A percentile compares a stretch with the other conserved stretches of the same genome.
These are phyloP conservation scores for Inonotus obliquus DNA, from an alignment of 1,284 basidiomycete species.

Conservation along the genomic window DNA sequence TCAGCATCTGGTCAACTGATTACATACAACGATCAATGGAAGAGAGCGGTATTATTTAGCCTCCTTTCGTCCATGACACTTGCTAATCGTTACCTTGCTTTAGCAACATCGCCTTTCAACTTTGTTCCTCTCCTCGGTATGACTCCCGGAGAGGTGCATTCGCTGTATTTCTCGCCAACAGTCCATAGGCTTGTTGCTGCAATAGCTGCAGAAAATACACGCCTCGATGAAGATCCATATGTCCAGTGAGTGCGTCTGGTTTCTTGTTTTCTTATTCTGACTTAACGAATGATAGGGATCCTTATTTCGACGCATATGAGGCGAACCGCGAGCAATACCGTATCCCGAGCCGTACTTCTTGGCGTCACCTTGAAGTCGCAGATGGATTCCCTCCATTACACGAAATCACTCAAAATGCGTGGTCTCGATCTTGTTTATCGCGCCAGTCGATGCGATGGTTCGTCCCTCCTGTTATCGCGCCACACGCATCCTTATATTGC, in stretches of 20 bases:
- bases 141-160: constrained; percentile 60
- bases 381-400: constrained; percentile 51
- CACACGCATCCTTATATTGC: constrained; percentile 72
- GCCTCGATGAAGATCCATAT: constrained; percentile 41
- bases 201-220: constrained; percentile 40
- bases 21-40: constrained; percentile 74
- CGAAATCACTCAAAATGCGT: constrained; percentile 58
- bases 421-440: constrained; percentile 77
- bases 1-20: constrained; percentile 90
- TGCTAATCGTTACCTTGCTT: neutral
- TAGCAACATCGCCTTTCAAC: constrained; percentile 57
- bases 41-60: constrained; percentile 43
- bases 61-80: neutral
- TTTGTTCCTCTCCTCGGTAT: constrained; percentile 71
- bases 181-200: constrained; percentile 50
- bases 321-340: constrained; percentile 28
- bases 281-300: constrained; percentile 40
- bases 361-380: constrained; percentile 33
- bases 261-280: constrained; percentile 18
- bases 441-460: constrained; percentile 78
- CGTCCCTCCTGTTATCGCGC: constrained; percentile 80
- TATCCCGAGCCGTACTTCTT: constrained; percentile 32
- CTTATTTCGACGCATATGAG: constrained; percentile 48
- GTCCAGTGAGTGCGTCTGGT: constrained; percentile 38
- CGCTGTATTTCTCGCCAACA: constrained; percentile 52